These are phyloP conservation scores for Phyllosticta paracitricarpa DNA, from an alignment of 2,329 filamentous ascomycete genomes.

Conservation along the genomic window DNA sequence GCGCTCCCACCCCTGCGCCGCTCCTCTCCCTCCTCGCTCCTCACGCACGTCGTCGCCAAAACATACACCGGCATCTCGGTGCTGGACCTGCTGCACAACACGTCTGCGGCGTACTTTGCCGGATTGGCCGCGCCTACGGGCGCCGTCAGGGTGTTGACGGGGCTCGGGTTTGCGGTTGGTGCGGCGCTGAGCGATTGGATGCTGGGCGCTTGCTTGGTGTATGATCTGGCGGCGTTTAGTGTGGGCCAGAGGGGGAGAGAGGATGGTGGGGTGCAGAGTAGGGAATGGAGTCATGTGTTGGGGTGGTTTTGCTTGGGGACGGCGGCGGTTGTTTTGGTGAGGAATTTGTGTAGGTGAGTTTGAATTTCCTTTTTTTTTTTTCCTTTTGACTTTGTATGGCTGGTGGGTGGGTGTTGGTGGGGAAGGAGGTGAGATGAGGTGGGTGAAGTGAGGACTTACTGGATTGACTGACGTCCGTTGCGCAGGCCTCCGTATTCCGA, in stretches of 20 bases:
- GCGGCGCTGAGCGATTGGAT: slow-evolving; percentile 49
- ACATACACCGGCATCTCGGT: slow-evolving; percentile 52
- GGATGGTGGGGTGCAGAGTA: slow-evolving; percentile 12
- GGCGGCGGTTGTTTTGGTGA: slow-evolving; percentile 44
- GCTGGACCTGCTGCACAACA: slow-evolving; percentile 50
- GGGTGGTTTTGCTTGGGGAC: slow-evolving; percentile 42
- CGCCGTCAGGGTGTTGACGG: slow-evolving; percentile 43
- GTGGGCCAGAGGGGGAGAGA: slow-evolving; percentile 40
- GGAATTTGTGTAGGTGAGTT: slow-evolving; percentile 27
- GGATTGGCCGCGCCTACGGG: slow-evolving; percentile 34
- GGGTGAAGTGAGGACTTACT: not conserved
- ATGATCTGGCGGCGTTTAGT: slow-evolving; percentile 45
- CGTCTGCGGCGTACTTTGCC: slow-evolving; percentile 45
- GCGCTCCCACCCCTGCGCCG: slow-evolving; percentile 42
- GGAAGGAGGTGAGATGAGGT: not conserved
- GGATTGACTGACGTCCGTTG: not conserved
- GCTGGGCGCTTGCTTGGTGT: slow-evolving; percentile 49
- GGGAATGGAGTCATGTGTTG: slow-evolving; percentile 42
- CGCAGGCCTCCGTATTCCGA: slow-evolving; percentile 3
- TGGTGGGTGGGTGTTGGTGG: too few species aligned
- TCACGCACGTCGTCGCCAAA: slow-evolving; percentile 50
- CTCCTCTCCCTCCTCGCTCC: slow-evolving; percentile 39
- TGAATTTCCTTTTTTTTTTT: not conserved
- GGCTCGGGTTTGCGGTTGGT: slow-evolving; percentile 41
- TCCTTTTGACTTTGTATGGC: not conserved